Base-by-base conservation (phyloP, 352 stramenopile genomes). In the Globisporangium abappressorium region DNA sequence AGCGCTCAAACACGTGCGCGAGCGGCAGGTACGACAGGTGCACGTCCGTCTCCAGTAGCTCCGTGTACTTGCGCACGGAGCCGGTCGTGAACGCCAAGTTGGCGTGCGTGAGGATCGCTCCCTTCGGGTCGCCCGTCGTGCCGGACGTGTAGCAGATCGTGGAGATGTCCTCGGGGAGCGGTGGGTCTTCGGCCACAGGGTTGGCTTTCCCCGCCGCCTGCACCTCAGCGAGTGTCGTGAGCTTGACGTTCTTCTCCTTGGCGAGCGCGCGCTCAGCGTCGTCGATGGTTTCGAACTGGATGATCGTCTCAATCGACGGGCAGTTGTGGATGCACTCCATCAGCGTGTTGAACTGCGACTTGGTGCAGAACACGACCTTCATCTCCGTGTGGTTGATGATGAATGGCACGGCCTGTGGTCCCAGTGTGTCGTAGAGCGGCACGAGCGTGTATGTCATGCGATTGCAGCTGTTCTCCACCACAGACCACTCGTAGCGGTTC, bases 11-110 rank as follows among this genome's bases (percentile, higher is more conserved):
- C 62, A 98, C 96, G 73, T 99, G 96, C 5, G 93, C 91, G 18
- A 99, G 73, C 4, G 96, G 96, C 41, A 99, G 80, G 75, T 98
- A 99, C 4, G 88, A 97, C 20, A 99, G 72, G 72, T 98, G 75
- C 34, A 82, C 70, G 38, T 81, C 73, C 18, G 33, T 30, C 20
- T 43, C 36, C 36, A 43, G 36, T 2, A 43, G 11, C 36, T 43
- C 36, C 11, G 62, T 30, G 24, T 57, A 53, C 28, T 68, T 28
- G 64, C 61, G 20, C 15, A 60, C 59, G 1, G 58, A 43, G 11
- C 41, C 18, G 57, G 56, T 77, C 12, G 73, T 64, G n/a, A 56
- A 65, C 64, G 75, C 72, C 43, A 83, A 67, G 49, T 87, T 89
- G 46, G 60, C 70, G 64, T 93, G 85, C 33, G 74, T 81, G 36